Evolutionary conservation across 805 yeast species (phyloP).

Genomic region (Candida corydali): DNA sequence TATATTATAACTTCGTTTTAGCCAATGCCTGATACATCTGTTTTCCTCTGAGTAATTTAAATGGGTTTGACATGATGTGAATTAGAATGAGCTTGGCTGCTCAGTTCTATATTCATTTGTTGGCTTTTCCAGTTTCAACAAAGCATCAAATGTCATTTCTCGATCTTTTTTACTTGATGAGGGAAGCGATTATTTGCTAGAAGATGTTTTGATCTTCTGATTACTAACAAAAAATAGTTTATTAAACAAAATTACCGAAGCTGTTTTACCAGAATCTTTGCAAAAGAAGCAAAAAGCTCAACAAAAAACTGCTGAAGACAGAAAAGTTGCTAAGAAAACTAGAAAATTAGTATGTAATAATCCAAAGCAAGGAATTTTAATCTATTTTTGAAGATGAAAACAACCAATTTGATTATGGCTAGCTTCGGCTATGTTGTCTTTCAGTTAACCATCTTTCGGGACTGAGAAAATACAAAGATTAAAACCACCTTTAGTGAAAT

Average conservation of each 20-base stretch:
- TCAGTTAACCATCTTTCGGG: constrained; percentile 87
- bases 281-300: constrained; percentile 77
- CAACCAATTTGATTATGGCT: constrained; percentile 50
- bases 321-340: constrained; percentile 75
- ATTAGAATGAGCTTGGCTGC: constrained; percentile 37
- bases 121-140: constrained; percentile 21
- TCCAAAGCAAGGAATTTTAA: neutral
- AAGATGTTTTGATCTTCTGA: constrained; percentile 2
- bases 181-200: constrained; percentile 8
- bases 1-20: constrained; percentile 20
- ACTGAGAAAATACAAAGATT: constrained; percentile 41
- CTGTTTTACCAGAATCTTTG: constrained; percentile 79
- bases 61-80: constrained; percentile 16
- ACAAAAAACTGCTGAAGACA: constrained; percentile 71
- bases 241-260: constrained; percentile 20
- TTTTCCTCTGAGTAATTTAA: constrained; percentile 34
- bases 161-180: constrained; percentile 8
- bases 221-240: no score
- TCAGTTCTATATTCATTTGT: constrained; percentile 26
- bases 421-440: constrained; percentile 70
- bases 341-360: constrained; percentile 74
- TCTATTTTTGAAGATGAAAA: constrained; percentile 48
- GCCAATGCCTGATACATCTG: constrained; percentile 44
- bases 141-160: constrained; percentile 10
- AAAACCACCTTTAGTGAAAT: no score